Base-by-base conservation (phyloP, 2,329 filamentous ascomycete species). In the Colletotrichum sp. region DNA sequence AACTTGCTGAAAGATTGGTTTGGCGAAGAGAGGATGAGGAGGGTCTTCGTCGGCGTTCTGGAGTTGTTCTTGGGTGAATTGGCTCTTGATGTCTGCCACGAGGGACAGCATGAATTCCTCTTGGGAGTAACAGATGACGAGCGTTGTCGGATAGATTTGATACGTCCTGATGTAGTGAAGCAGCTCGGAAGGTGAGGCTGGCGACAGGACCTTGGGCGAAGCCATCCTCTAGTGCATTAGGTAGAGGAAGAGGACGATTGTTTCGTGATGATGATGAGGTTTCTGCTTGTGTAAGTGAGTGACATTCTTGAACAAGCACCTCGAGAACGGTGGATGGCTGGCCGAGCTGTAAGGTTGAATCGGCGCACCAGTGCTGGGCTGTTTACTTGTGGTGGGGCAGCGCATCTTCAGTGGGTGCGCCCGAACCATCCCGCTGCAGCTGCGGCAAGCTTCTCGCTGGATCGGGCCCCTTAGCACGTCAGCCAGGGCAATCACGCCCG, bases 121-220 rank as follows among this genome's bases (percentile, higher is more conserved):
- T 74, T 90, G 91, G 1, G 91, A 88, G 18, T 90, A 92, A 83
- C 95, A 96, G 77, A 98, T 86, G 75, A 98, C 84, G 62, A 98
- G 84, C 0, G 92, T 94, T 1, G 92, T 93, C 4, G 91, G 91
- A 71, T 90, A 83, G 5, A 83, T 79, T 75, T 92, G 89, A 52
- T 88, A 84, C 6, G 89, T 83, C 69, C 96, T 84, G 69, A 96
- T 84, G 81, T 92, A 90, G 69, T 90, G 86, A 64, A 98, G 87
- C 60, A 98, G 87, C 80, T 93, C 89, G 10, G 89, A 88, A 7
- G 90, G 92, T 4, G 89, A 87, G 24, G 88, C 86, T 49, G 91
- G 89, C 9, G 90, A 85, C 71, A 92, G 83, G 57, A 92, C 85
- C 69, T 88, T 77, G 26, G 87, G 87, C 10, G n/a, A 52, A 52